A percentile compares a stretch with the other conserved stretches of the same genome.
These are phyloP conservation scores for Mercurialis annua DNA, from an alignment of 345 rosid genomes.

Conservation along the genomic window DNA sequence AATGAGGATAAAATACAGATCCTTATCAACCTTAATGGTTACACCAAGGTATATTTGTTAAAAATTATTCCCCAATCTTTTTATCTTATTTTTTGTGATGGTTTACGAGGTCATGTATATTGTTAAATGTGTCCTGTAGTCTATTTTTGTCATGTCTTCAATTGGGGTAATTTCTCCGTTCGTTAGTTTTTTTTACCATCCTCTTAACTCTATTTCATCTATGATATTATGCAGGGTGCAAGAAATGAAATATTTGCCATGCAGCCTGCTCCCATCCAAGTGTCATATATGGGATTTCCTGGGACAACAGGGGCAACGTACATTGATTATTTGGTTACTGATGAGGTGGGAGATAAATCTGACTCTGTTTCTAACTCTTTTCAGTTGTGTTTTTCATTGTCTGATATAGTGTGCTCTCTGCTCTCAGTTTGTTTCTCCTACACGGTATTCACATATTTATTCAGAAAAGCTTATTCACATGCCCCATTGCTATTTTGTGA, in stretches of 20 bases:
- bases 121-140: background rate
- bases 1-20: conserved; percentile 85
- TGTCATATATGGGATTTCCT: conserved; percentile 99
- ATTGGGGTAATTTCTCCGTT: too few relatives aligned
- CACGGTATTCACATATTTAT: conserved; percentile 65
- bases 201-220: background rate
- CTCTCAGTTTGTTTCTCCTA: conserved; percentile 88
- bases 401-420: conserved; percentile 12
- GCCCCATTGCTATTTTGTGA: conserved; percentile 97
- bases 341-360: conserved; percentile 54
- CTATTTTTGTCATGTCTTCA: background rate
- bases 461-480: conserved; percentile 97
- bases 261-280: conserved; percentile 98
- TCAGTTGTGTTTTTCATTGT: background rate
- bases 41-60: conserved; percentile 84
- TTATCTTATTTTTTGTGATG: background rate
- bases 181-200: too few relatives aligned
- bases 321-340: conserved; percentile 93
- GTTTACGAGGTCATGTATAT: background rate
- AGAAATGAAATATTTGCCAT: conserved; percentile 97
- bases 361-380: background rate
- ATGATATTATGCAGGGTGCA: conserved; percentile 70
- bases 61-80: background rate
- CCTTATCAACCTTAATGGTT: conserved; percentile 91
- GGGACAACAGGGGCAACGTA: conserved; percentile 97